Evolutionary conservation across 2,329 filamentous ascomycete genomes (phyloP), one percentile per base, ranked within the genome.

Genomic region (Stagonosporopsis vannaccii): DNA sequence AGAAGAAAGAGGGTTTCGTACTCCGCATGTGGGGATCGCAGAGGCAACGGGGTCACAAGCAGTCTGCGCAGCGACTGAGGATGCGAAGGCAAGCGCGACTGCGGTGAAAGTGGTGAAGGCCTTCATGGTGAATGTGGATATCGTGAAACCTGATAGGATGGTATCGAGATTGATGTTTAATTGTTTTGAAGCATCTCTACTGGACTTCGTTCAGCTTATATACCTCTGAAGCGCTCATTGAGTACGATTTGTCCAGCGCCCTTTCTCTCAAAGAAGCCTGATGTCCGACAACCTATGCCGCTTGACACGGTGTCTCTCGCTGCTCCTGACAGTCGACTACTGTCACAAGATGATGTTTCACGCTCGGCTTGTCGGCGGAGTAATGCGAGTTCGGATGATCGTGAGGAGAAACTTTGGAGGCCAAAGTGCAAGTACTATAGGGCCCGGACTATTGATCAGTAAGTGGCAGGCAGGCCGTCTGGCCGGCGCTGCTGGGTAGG

Each of bases 1-100:
- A 13, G 13, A 19, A 1, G 15, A 26, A 17, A 11, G 15, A 20
- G 30, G 25, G 4, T n/a, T 2, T 13, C 41, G n/a, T 59, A 59
- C 56, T 17, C 58, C 61, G 37, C 61, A 61, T 4, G 46, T 57
- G 2, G 61, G 58, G 23, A 63, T 48, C 6, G 56, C 53, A 28
- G 58, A 51, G 25, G 56, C 53, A 15, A 41, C 47, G 12, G 58
- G 20, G 44, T 59, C 50, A 28, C 61, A 63, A n/a, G 54, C 57
- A 22, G 57, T 60, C 41, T 61, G 61, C 11, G 61, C 61, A 41
- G 55, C 26, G 40, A 44, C 52, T 6, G 58, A 47, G 15, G 49
- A 51, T 15, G 45, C 43, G 39, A 48, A 49, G 23, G 48, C 11
- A 33, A 50, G 23, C 33, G 47, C 8, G 42, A 63, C 12, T 26